Conservation (phyloP, 805 yeast genomes). For the Candida silvatica region DNA sequence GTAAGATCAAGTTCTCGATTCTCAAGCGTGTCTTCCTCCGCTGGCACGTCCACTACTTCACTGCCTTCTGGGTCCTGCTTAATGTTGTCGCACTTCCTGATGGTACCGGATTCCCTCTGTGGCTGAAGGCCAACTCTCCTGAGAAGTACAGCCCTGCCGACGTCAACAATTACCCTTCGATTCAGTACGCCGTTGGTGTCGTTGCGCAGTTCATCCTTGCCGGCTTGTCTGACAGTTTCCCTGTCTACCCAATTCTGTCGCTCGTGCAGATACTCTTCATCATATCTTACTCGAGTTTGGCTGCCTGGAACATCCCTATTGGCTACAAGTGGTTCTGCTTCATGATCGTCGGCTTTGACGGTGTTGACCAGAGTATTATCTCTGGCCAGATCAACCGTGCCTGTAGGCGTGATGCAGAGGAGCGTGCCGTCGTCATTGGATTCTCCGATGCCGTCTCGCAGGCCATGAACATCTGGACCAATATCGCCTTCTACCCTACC, state of each 20-base stretch:
- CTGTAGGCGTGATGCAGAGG: conserved; percentile 46
- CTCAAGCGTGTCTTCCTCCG: conserved; percentile 30
- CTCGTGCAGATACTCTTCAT: conserved; percentile 25
- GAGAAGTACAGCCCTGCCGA: conserved; percentile 16
- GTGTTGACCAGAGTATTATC: conserved; percentile 29
- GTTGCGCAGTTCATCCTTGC: conserved; percentile 31
- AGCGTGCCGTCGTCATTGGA: conserved; percentile 52
- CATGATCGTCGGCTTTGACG: conserved; percentile 27
- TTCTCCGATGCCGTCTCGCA: conserved; percentile 28
- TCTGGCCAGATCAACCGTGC: conserved; percentile 34
- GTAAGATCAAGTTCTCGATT: neutral
- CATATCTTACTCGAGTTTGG: conserved; percentile 28
- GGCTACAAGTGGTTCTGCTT: conserved; percentile 33
- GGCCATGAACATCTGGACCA: conserved; percentile 38
- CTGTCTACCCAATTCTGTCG: conserved; percentile 29
- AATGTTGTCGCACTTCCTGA: conserved; percentile 55
- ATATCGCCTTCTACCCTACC: conserved; percentile 34
- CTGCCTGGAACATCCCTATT: conserved; percentile 32
- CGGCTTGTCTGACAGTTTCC: conserved; percentile 28
- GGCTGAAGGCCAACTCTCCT: conserved; percentile 4
- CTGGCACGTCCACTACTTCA: conserved; percentile 54
- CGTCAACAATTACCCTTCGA: conserved; percentile 32
- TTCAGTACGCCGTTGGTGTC: conserved; percentile 32
- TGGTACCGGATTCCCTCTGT: conserved; percentile 45
- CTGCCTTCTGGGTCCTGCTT: conserved; percentile 47